Base-by-base conservation (phyloP, 495 filamentous ascomycete species). In the Penicillium cinerascens region DNA sequence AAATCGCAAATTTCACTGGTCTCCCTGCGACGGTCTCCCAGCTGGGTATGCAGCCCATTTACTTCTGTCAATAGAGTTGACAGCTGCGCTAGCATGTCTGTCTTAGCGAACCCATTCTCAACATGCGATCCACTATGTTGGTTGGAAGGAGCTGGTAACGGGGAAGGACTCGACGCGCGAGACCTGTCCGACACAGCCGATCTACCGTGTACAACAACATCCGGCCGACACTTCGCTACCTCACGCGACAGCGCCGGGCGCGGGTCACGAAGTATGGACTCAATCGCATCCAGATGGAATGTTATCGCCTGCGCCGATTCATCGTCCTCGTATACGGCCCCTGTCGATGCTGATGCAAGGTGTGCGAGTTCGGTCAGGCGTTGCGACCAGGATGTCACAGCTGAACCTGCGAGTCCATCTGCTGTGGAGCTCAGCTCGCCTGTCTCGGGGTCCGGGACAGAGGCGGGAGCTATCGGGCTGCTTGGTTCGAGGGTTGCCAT, bases 1-100 rank as follows among this genome's bases (percentile, higher is more conserved):
- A 66, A 29, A 21, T 70, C 58, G 42, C 69, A 64, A 18, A 75
- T 72, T 23, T 67, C 53, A n/a, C 45, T 47, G 1, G 68, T 58
- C 49, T 75, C 72, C 13, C 52, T 56, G 42, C 62, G 65, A 1
- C 72, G 66, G 25, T 61, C 47, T n/a, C 58, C 33, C 13, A 73
- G 39, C 36, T 72, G 65, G 3, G 27, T 25, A 45, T 67, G 65
- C n/a, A 72, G 47, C 6, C 35, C 45, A 6, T 60, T 62, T 0
- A 72, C 48, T 38, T 73, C 65, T 8, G 44, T 39, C 27, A 68
- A 47, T 5, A 75, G 47, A 11, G 35, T 43, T 11, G 42, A 47
- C n/a, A 73, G 52, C 26, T 65, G 57, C 10, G 54, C 27, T 11
- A 56, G 40, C 21, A 60, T 53, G 36, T 50, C 27, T 6, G 51